These are phyloP conservation scores for Sorghum bicolor DNA, from an alignment of 176 grass and related monocot genomes.

Conservation along the genomic window Sorghum_bicolor_NCBIv3 NC_012871.2:64728001-64728500, in stretches of 20 bases:
- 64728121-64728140: not conserved
- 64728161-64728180: not conserved
- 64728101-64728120: not conserved
- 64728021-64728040: not conserved
- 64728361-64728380: not conserved
- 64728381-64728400: not conserved
- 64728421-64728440: constrained; percentile 56
- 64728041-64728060: no score
- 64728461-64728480: constrained; percentile 90
- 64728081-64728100: not conserved
- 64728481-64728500: constrained; percentile 95
- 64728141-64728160: not conserved
- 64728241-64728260: not conserved
- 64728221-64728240: not conserved
- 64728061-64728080: not conserved
- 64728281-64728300: not conserved
- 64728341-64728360: not conserved
- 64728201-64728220: not conserved
- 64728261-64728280: constrained; percentile 7
- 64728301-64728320: not conserved
- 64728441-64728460: constrained; percentile 93
- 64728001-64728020: not conserved
- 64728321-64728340: not conserved
- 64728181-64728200: not conserved
- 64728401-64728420: not conserved